Conservation (phyloP, 176 grass and related monocot genomes). For the Triticum monococcum region DNA sequence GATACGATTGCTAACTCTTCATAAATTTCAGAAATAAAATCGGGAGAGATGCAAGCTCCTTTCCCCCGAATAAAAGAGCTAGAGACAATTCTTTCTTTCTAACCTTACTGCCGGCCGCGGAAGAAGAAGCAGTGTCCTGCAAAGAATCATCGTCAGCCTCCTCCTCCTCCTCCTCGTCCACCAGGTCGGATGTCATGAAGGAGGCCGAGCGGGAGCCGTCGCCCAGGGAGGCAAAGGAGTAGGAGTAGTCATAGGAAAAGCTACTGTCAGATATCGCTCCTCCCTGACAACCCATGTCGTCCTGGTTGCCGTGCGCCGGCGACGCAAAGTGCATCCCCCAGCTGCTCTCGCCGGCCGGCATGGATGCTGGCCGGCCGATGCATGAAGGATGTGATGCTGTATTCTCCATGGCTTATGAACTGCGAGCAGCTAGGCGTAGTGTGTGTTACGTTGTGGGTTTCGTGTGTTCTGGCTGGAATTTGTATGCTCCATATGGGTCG, state of each 20-base stretch:
- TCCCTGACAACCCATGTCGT: not conserved
- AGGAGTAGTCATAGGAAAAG: conserved; percentile 37
- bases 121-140: conserved; percentile 66
- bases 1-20: too few species aligned
- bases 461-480: not conserved
- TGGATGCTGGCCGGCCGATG: conserved; percentile 14
- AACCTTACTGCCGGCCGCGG: conserved; percentile 45
- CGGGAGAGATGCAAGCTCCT: too few species aligned
- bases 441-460: not conserved
- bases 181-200: conserved; percentile 45
- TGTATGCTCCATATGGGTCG: not conserved
- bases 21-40: too few species aligned
- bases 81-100: conserved; percentile 10
- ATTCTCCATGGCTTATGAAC: conserved; percentile 31
- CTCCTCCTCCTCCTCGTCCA: conserved; percentile 9
- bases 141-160: conserved; percentile 35
- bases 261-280: conserved; percentile 12
- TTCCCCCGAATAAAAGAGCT: not conserved
- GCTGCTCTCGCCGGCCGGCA: conserved; percentile 45
- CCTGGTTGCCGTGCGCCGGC: conserved; percentile 2
- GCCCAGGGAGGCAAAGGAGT: conserved; percentile 24
- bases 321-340: conserved; percentile 48
- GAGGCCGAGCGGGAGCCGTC: conserved; percentile 4
- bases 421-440: not conserved
- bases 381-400: conserved; percentile 21